Conservation (phyloP, 345 rosid genomes). For the Noccaea bulbosa region DNA sequence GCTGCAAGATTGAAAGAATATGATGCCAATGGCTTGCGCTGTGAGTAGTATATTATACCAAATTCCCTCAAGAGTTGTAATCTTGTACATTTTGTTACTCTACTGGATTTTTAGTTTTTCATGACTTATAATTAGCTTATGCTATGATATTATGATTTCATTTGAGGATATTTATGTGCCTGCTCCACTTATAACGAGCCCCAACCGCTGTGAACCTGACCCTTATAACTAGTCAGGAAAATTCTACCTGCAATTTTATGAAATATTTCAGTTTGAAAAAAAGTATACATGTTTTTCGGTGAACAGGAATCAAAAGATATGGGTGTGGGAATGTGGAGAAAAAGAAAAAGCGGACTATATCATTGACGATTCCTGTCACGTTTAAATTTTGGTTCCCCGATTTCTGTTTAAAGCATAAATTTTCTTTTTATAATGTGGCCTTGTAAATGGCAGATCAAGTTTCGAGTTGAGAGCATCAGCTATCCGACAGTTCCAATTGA, state of each 20-base stretch:
- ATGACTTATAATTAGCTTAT: constrained; percentile 2
- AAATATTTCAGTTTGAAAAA: not conserved
- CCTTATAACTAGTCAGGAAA: constrained; percentile 54
- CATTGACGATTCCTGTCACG: constrained; percentile 72
- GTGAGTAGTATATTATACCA: constrained; percentile 52
- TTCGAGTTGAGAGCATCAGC: constrained; percentile 61
- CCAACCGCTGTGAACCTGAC: constrained; percentile 55
- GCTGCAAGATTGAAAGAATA: constrained; percentile 76
- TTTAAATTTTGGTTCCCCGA: constrained; percentile 30
- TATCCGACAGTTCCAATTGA: constrained; percentile 75
- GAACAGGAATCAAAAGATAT: constrained; percentile 63
- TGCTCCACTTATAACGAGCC: constrained; percentile 57
- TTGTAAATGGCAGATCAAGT: constrained; percentile 62
- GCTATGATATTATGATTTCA: not conserved
- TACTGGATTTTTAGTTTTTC: no score
- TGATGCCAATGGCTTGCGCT: constrained; percentile 65
- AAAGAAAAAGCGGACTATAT: constrained; percentile 31
- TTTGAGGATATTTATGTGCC: constrained; percentile 78
- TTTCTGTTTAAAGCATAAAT: not conserved
- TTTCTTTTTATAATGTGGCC: constrained; percentile 12
- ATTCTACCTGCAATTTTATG: not conserved
- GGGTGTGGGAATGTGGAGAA: constrained; percentile 73
- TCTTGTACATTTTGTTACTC: no score
- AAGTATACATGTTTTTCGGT: not conserved
- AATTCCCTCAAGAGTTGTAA: not conserved